phyloP scores from a whole-genome alignment of 2,329 filamentous ascomycete species.

The Neophaeococcomyces aloes region DNA sequence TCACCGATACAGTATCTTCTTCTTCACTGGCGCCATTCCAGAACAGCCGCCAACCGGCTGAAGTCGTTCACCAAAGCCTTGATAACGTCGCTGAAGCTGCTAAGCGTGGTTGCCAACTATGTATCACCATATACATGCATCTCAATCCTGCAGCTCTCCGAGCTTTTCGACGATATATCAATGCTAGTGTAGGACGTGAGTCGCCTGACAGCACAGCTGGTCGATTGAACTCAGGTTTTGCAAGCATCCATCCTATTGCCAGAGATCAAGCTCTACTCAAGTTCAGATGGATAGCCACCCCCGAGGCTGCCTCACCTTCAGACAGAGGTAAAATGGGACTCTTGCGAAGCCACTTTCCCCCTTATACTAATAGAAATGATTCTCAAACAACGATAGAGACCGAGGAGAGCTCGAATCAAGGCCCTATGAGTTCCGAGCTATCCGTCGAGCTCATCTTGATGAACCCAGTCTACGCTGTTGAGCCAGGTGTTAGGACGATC shows the following conservation, averaged over 20 bases:
- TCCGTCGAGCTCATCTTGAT: conserved; percentile 20
- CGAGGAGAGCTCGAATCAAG: background rate
- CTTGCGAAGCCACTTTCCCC: background rate
- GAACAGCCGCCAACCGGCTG: conserved; percentile 7
- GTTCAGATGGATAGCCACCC: conserved; percentile 17
- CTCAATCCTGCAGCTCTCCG: conserved; percentile 20
- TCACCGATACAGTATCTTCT: background rate
- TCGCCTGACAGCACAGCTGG: conserved; percentile 4
- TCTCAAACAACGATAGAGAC: conserved; percentile 1
- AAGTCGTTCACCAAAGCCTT: conserved; percentile 18
- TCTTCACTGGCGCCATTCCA: background rate
- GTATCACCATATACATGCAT: conserved; percentile 21
- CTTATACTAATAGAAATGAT: background rate
- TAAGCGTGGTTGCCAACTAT: conserved; percentile 19
- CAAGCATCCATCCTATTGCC: conserved; percentile 19
- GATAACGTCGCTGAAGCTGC: conserved; percentile 18
- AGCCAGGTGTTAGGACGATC: conserved; percentile 20
- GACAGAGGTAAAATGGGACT: background rate
- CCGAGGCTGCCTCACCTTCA: background rate
- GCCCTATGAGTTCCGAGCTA: conserved; percentile 3
- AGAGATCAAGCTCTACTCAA: conserved; percentile 20
- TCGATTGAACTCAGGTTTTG: conserved; percentile 1
- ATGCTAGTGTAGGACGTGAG: background rate
- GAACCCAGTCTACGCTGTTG: conserved; percentile 18
- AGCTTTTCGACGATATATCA: conserved; percentile 11